Evolutionary conservation across 495 filamentous ascomycete genomes (phyloP), one percentile per base, ranked within the genome.

Genomic region (Tuber microsphaerosporum): DNA sequence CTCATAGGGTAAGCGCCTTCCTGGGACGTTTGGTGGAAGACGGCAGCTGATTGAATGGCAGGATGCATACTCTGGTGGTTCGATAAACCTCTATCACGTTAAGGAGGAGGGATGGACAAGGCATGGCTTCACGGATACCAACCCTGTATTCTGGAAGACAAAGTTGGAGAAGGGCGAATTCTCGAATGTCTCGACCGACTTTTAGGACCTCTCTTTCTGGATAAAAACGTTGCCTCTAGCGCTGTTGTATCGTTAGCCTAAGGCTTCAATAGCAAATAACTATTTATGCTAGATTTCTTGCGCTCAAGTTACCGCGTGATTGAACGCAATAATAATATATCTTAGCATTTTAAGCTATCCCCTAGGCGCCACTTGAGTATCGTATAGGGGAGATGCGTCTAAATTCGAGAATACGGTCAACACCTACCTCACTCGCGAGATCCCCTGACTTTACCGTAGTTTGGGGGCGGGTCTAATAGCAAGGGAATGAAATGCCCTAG

Each of bases 81-180:
- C 90, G 87, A 97, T 99, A 88, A 99, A 99, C 86, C 81, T 97
- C 82, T 99, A 99, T 84, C 96, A 98, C 82, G 93, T 99, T 82
- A 97, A 97, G 90, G 94, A 98, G 86, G 90, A 92, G 76, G 95
- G 95, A 76, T 99, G 95, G 95, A 93, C 94, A 77, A 97, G 97
- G 88, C 94, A 97, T 83, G 95, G 95, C 70, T 99, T 99, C 87
- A 92, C 86, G 83, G 93, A 97, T 83, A 97, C 93, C 78, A 93
- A 95, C 87, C 93, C 93, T 39, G 93, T 97, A 81, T 98, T 98
- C 90, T 98, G 96, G 95, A 92, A 96, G 89, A 97, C 93, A 65
- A 99, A 98, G 90, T 85, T 98, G 81, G 92, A 97, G 84, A 95
- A 94, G 87, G 94, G 93, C 82, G 95, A 99, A 86, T 99, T 99